Evolutionary conservation across 2,329 filamentous ascomycete genomes (phyloP), one percentile per base, ranked within the genome.

Genomic region (Triangularia verruculosa): DNA sequence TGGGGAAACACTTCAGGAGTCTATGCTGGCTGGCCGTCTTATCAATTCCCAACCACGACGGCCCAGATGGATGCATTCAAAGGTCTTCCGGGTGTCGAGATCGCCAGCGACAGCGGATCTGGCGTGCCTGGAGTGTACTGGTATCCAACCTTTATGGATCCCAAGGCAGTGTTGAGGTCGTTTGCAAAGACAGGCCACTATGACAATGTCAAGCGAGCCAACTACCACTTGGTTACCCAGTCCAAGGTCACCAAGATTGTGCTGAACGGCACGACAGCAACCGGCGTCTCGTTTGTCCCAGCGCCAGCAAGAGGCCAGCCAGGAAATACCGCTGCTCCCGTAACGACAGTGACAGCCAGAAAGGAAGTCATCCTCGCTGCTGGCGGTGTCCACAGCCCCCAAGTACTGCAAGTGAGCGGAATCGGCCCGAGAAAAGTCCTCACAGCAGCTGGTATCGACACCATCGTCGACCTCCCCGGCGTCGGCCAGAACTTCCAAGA

Each of bases 391-490:
- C 77, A 79, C 62, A 79, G 77, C 3, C 78, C 79, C 1, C 74
- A 79, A 32, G 71, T 82, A 20, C 71, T 82, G 1, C 77, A 81
- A 66, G 67, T 78, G 2, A 79, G 76, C 17, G 79, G 79, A 0
- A 75, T 81, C 27, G 79, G 79, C 1, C 70, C 75, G 0, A 68
- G 66, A 15, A 68, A 68, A 2, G 70, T 79, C 12, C 70, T 79
- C 6, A 65, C 69, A n/a, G 64, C 70, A 25, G 73, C 82, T 64
- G 74, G 77, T 6, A 86, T 88, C 62, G 72, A 78, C 0, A 78
- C 86, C 1, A 69, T 86, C 53, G 75, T 79, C 1, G 81, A 89
- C 66, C 77, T 86, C 1, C 86, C 85, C 0, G 87, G 85, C 39
- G 86, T 90, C 6, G 87, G 87, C 3, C 80, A 78, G 25, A 78